These are phyloP conservation scores for Phellopilus nigrolimitatus DNA, from an alignment of 1,284 basidiomycete species.

Conservation along the genomic window DNA sequence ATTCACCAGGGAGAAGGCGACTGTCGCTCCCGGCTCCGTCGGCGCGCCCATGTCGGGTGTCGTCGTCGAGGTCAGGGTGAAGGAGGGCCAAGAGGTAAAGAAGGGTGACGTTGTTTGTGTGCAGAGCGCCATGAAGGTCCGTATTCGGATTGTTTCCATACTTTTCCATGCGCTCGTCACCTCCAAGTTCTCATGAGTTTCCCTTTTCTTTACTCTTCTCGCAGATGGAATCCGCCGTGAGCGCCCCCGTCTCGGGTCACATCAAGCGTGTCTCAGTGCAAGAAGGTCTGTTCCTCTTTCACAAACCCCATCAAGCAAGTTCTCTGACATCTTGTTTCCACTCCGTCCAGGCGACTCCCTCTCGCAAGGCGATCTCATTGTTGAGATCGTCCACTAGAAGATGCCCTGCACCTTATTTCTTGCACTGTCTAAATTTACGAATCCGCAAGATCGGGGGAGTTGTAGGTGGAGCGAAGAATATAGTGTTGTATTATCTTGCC, in stretches of 20 bases:
- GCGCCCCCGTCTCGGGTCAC: constrained; percentile 92
- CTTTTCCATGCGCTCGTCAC: constrained; percentile 23
- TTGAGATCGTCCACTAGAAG: constrained; percentile 73
- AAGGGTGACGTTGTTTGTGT: constrained; percentile 94
- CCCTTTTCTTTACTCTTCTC: constrained; percentile 21
- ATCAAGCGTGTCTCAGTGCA: constrained; percentile 88
- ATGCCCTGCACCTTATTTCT: not conserved
- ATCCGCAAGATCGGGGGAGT: not conserved
- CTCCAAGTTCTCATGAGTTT: constrained; percentile 21
- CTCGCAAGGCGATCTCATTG: constrained; percentile 81
- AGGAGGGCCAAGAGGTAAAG: constrained; percentile 96
- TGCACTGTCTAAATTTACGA: not conserved
- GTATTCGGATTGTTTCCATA: constrained; percentile 23
- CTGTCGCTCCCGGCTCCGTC: constrained; percentile 89
- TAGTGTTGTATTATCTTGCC: no score
- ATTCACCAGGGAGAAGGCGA: constrained; percentile 90
- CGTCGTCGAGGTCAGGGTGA: constrained; percentile 95
- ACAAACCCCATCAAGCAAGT: constrained; percentile 7
- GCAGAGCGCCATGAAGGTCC: constrained; percentile 86
- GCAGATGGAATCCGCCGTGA: constrained; percentile 95
- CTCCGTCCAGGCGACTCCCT: constrained; percentile 70
- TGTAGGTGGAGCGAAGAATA: not conserved
- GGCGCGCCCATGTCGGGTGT: constrained; percentile 98
- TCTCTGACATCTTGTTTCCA: constrained; percentile 14
- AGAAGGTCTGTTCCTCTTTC: constrained; percentile 51